These are phyloP conservation scores for Barnettozyma populi DNA, from an alignment of 805 yeast genomes.

Conservation along the genomic window DNA sequence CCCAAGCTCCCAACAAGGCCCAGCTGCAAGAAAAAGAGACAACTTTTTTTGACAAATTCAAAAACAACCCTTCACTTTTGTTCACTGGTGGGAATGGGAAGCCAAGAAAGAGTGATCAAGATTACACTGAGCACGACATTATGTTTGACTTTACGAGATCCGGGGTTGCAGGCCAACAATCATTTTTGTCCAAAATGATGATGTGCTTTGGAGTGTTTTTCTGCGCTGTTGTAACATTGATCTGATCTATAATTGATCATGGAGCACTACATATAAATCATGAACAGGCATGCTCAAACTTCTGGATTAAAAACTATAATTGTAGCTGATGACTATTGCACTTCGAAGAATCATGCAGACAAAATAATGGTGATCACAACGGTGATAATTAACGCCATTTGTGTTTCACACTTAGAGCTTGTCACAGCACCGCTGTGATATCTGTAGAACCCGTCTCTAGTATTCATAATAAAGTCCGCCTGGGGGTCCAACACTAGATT, in stretches of 20 bases:
- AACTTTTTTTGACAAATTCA: conserved; percentile 5
- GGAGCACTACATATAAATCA: too few species aligned
- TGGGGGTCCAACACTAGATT: conserved; percentile 10
- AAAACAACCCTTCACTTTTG: conserved; percentile 8
- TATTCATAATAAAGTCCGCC: conserved; percentile 15
- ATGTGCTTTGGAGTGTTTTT: background rate
- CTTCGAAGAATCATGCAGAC: too few species aligned
- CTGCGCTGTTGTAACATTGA: background rate
- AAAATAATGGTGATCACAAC: background rate
- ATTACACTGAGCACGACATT: background rate
- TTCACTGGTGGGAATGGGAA: conserved; percentile 1
- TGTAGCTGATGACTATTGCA: too few species aligned
- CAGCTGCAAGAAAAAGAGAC: background rate
- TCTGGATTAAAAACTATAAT: background rate
- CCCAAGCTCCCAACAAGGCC: background rate
- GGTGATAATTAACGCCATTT: background rate
- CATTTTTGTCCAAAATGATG: background rate
- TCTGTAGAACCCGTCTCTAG: conserved; percentile 13
- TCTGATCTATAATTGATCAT: background rate
- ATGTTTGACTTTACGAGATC: conserved; percentile 9
- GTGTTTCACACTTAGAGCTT: background rate
- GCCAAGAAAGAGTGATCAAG: background rate
- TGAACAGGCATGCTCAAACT: too few species aligned
- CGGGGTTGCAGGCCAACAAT: background rate
- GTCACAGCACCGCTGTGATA: conserved; percentile 1